Conservation (phyloP, 805 yeast genomes). For the Saccharomycopsis babjevae region DNA sequence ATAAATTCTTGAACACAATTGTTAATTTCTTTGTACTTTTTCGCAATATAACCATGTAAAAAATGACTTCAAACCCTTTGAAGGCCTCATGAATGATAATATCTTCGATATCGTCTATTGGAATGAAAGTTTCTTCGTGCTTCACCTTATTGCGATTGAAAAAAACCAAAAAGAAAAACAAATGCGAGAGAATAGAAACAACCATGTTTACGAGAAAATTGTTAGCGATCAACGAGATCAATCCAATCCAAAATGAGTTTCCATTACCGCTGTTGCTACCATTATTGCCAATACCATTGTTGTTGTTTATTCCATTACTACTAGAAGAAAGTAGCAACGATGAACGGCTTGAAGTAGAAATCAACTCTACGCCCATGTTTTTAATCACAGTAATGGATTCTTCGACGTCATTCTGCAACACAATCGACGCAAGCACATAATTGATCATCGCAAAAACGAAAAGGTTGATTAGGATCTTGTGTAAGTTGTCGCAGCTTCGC, state of each 20-base stretch:
- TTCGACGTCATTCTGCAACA: conserved; percentile 22
- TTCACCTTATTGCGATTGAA: not conserved
- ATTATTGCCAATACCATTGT: not conserved
- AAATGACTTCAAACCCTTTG: conserved; percentile 39
- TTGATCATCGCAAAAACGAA: not conserved
- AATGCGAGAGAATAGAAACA: conserved; percentile 19
- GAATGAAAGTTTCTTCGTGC: conserved; percentile 28
- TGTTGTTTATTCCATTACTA: not conserved
- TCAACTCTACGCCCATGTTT: conserved; percentile 33
- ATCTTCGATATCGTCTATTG: conserved; percentile 35
- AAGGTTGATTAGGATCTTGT: not conserved
- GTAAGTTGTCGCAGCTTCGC: not conserved
- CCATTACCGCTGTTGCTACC: not conserved
- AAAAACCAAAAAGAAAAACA: conserved; percentile 1
- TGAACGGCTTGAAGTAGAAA: conserved; percentile 19
- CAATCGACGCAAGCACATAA: not conserved
- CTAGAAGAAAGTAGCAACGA: not conserved
- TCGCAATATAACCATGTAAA: conserved; percentile 24
- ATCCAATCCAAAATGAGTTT: not conserved
- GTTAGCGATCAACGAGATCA: not conserved
- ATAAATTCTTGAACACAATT: conserved; percentile 33
- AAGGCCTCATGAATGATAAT: conserved; percentile 43
- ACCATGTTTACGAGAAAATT: not conserved
- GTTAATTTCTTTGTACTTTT: conserved; percentile 18
- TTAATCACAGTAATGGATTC: conserved; percentile 33